Base-by-base conservation (phyloP, 192 early-diverging fungal genomes). In the Coemansia sp. region DNA sequence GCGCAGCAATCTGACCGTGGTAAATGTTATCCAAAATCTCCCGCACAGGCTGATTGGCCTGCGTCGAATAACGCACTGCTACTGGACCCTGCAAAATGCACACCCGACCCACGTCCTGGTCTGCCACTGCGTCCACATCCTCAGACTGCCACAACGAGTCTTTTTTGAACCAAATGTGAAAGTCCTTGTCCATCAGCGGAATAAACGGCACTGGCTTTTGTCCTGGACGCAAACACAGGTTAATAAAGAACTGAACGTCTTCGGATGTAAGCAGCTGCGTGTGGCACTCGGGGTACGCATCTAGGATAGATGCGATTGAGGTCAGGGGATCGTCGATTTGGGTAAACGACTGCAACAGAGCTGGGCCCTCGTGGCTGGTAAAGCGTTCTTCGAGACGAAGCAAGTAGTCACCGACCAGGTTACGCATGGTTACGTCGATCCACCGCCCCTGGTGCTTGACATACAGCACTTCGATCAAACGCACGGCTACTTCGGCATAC, bases 131-230 rank as follows among this genome's bases (percentile, higher is more conserved):
- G 58, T 91, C 91, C 4, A 97, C 80, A 63, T 95, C 90, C 76
- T 97, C 95, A 7, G 91, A 86, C 82, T 95, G 95, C 95, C 95
- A 97, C 48, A 97, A 82, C 29, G 92, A 94, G 79, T 97, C 95
- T 89, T 97, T 97, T 87, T 97, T 97, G 86, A 95, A 94, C 95
- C 95, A 97, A 66, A 94, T 87, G 72, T 97, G 93, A 81, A 97
- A 95, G 77, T 92, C 91, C 75, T 94, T 93, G 77, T 95, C 93
- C 58, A 97, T 83, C 25, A 93, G 85, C n/a, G 93, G 93, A 56
- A 97, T 92, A 75, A 93, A 97, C 31, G 95, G 91, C 47, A 93
- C 92, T 17, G 95, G 95, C 84, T 95, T 97, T 72, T 92, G 89
- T 19, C 76, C 76, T 17, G 63, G 67, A 6, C 71, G 76, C 67